These are phyloP conservation scores for Jatropha podagrica DNA, from an alignment of 441 rosid species.

Conservation along the genomic window DNA sequence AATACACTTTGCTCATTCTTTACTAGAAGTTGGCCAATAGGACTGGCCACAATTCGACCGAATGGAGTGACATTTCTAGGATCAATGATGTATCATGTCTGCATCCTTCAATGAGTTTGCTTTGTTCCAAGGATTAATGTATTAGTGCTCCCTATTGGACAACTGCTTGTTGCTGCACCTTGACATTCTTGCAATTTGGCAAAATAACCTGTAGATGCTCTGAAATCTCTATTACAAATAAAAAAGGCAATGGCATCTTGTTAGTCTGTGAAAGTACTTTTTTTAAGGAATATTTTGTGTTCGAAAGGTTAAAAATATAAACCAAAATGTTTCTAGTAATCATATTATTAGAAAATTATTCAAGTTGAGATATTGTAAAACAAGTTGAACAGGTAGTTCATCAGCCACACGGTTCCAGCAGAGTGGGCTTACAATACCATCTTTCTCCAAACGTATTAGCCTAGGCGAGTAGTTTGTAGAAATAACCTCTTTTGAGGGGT, in stretches of 20 bases:
- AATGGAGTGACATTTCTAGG: not conserved
- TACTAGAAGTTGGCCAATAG: not conserved
- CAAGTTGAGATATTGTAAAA: not conserved
- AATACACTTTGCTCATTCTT: not conserved
- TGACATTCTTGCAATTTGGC: not conserved
- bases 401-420: not conserved
- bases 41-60: not conserved
- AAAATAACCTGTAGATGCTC: not conserved
- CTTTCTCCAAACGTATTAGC: not conserved
- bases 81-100: not conserved
- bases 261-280: not conserved
- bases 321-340: slow-evolving; percentile 10
- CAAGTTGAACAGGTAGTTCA: not conserved
- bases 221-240: not conserved
- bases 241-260: not conserved
- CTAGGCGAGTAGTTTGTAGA: not conserved
- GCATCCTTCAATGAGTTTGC: not conserved
- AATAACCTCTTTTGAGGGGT: not conserved
- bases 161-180: not conserved
- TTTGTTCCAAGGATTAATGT: not conserved
- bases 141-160: not conserved
- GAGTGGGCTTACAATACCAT: not conserved
- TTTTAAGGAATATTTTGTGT: not conserved
- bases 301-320: not conserved
- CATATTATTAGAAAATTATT: not conserved